These are phyloP conservation scores for Glycyrrhiza uralensis DNA, from an alignment of 306 rosid genomes.

Conservation along the genomic window DNA sequence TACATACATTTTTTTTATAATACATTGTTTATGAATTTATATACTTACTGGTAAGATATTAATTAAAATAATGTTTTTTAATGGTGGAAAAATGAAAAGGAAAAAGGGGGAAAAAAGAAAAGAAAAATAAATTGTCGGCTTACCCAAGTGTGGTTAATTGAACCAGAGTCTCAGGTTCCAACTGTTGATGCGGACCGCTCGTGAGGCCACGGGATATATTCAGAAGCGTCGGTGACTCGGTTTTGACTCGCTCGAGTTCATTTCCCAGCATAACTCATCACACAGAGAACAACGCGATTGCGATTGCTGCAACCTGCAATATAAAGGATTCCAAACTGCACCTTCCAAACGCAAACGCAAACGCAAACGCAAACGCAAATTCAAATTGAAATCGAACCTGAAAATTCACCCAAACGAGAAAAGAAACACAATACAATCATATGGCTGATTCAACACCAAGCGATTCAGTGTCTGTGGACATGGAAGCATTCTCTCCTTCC, in stretches of 20 bases:
- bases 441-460: constrained; percentile 41
- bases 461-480: constrained; percentile 87
- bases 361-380: background rate
- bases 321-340: background rate
- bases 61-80: no score
- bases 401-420: background rate
- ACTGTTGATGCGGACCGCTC: constrained; percentile 52
- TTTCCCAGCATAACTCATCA: background rate
- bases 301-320: constrained; percentile 4
- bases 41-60: no score
- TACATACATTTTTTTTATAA: no score
- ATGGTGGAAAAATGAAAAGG: background rate
- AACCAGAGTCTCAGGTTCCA: constrained; percentile 45
- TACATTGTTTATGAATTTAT: no score
- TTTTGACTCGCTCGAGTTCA: constrained; percentile 43
- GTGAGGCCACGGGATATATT: constrained; percentile 35
- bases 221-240: constrained; percentile 95
- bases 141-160: constrained; percentile 58
- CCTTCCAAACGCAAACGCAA: constrained; percentile 8
- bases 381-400: background rate
- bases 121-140: constrained; percentile 52
- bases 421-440: background rate
- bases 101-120: background rate
- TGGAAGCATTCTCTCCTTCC: constrained; percentile 66
- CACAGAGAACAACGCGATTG: background rate